These are phyloP conservation scores for Sugiyamaella americana DNA, from an alignment of 805 yeast species.

Conservation along the genomic window DNA sequence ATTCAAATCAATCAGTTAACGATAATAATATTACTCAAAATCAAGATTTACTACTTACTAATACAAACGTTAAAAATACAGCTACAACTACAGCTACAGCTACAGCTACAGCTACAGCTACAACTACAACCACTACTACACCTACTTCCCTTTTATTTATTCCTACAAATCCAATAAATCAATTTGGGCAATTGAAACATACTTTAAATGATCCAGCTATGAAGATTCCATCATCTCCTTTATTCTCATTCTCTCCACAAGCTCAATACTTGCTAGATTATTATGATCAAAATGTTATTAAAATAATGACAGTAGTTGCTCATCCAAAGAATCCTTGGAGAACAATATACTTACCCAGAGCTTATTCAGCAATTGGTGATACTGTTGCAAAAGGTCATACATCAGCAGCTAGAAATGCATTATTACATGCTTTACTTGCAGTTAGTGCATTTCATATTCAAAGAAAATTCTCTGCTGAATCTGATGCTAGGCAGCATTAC, in stretches of 20 bases:
- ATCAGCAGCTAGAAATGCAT: slow-evolving; percentile 67
- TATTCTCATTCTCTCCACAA: not conserved
- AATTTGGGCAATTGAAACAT: not conserved
- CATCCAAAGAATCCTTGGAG: slow-evolving; percentile 82
- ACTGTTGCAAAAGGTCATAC: slow-evolving; percentile 67
- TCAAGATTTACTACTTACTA: too few species aligned
- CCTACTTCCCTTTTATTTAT: not conserved
- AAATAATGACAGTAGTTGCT: slow-evolving; percentile 65
- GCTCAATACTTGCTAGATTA: slow-evolving; percentile 67
- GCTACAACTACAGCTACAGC: not conserved
- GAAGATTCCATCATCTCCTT: not conserved
- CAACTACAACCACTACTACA: not conserved
- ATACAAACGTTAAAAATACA: too few species aligned
- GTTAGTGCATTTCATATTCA: slow-evolving; percentile 78
- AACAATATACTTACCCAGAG: slow-evolving; percentile 77
- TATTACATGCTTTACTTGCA: slow-evolving; percentile 72
- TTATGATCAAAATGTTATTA: slow-evolving; percentile 71
- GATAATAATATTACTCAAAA: too few species aligned
- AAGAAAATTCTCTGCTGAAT: slow-evolving; percentile 60
- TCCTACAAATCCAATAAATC: not conserved
- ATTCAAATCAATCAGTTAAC: too few species aligned
- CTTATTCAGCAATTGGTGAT: slow-evolving; percentile 77
- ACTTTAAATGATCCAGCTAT: not conserved
- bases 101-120: not conserved
- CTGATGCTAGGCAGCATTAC: slow-evolving; percentile 63